Conservation (phyloP, 805 yeast genomes). For the Komagataella mondaviorum region DNA sequence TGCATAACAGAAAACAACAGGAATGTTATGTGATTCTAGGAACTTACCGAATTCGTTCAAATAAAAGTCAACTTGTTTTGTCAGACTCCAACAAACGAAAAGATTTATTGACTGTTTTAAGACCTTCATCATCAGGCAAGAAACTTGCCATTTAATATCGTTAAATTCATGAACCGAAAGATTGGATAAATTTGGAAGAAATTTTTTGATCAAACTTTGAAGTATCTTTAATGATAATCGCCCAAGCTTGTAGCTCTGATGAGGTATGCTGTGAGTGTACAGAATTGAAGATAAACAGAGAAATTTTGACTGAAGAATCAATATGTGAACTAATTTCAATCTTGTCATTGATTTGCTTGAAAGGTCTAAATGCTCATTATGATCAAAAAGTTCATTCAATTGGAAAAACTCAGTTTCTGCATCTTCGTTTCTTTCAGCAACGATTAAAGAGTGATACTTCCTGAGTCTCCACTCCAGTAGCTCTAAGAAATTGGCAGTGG, state of each 20-base stretch:
- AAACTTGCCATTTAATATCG: background rate
- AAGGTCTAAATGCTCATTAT: background rate
- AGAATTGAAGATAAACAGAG: background rate
- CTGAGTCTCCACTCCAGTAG: background rate
- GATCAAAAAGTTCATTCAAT: background rate
- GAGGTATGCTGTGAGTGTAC: background rate
- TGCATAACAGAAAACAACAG: constrained; percentile 9
- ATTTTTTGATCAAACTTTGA: background rate
- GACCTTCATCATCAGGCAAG: constrained; percentile 15
- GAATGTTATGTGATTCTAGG: constrained; percentile 10
- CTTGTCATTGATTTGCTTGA: background rate
- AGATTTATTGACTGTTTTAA: constrained; percentile 25
- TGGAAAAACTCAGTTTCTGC: background rate
- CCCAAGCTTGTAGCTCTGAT: background rate
- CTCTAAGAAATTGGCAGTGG: background rate
- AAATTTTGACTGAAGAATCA: background rate
- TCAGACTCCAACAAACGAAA: constrained; percentile 35
- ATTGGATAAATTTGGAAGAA: background rate
- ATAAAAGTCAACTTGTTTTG: constrained; percentile 46
- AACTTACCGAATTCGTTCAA: constrained; percentile 18
- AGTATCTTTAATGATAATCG: background rate
- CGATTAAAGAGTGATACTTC: background rate
- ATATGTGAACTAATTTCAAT: background rate
- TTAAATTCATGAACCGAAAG: background rate
- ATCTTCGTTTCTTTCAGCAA: background rate